Evolutionary conservation across 75 land plant species (phyloP), one percentile per base, ranked within the genome.

Genomic region (Chamaecyparis obtusa): DNA sequence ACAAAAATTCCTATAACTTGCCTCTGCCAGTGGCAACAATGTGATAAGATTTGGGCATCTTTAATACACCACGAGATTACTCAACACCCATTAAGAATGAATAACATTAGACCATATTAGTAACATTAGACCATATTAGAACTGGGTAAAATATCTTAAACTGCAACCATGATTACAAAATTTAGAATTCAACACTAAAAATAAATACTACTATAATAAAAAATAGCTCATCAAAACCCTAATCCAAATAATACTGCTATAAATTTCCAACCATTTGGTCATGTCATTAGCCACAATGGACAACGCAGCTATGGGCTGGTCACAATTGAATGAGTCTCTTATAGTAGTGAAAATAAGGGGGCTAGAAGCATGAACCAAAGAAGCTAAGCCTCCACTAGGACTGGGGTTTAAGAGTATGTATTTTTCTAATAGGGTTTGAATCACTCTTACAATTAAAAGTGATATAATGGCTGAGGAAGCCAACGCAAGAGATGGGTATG

Each of bases 151-250:
- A 4, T 60, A 21, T 60, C 5, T 60, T 60, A 5, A 0, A 60
- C 21, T 19, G 24, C 5, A 21, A 60, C 67, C 27, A 60, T 60
- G 5, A 3, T 60, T 60, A 60, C 67, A 19, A 60, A 60, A 21
- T 21, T 60, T 19, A 60, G 24, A 60, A 60, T 60, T 21, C 6
- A 60, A 60, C 67, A 60, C 19, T 57, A 5, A 4, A 60, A 60
- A 60, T 60, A 48, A 48, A 10, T 9, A 8, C 10, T 13, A 13
- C 13, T 1, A 48, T 48, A 13, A 9, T 48, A 48, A 7, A 87
- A 97, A 97, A 96, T 98, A 97, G 71, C 98, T 96, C 64, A 97
- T 93, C 89, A 97, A 87, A 87, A 97, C 95, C 86, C 99, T 89
- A 56, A 96, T 91, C 95, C 94, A 96, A 83, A 97, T 56, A 5